Percentiles rank a stretch among this genome's conserved stretches.
Conservation (phyloP, 768 basidiomycete species). For the Suillus decipiens region DNA sequence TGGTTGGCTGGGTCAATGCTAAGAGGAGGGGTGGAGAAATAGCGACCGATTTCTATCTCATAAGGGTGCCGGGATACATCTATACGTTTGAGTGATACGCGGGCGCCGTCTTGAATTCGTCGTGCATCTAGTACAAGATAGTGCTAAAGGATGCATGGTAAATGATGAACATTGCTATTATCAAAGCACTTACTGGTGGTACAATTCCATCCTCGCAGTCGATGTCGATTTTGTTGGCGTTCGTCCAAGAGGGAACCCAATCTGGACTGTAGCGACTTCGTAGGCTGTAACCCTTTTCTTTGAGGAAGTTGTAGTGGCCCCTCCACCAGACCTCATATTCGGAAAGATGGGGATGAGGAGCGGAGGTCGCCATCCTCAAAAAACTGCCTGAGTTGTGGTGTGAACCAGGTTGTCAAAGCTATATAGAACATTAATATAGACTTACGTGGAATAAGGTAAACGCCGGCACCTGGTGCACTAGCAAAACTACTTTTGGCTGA, state of each 20-base stretch:
- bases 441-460: background rate
- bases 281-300: slow-evolving; percentile 19
- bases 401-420: no score
- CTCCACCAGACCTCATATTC: slow-evolving; percentile 7
- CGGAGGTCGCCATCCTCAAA: background rate
- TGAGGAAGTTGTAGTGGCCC: slow-evolving; percentile 10
- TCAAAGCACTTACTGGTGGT: background rate
- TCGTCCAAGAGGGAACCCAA: slow-evolving; percentile 25
- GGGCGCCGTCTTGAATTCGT: slow-evolving; percentile 22
- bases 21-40: no score
- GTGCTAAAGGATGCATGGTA: background rate
- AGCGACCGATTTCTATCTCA: slow-evolving; percentile 20
- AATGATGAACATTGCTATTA: background rate
- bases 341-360: background rate
- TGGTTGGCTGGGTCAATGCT: no score
- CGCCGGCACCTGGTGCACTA: no score
- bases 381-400: no score
- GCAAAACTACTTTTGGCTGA: no score
- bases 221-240: background rate
- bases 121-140: slow-evolving; percentile 25
- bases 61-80: slow-evolving; percentile 12
- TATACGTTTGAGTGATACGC: slow-evolving; percentile 31
- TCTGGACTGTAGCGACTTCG: slow-evolving; percentile 20
- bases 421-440: no score
- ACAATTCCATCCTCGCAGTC: background rate